Conservation (phyloP, 73 alveolate genomes). For the Uronychia binucleata region DNA sequence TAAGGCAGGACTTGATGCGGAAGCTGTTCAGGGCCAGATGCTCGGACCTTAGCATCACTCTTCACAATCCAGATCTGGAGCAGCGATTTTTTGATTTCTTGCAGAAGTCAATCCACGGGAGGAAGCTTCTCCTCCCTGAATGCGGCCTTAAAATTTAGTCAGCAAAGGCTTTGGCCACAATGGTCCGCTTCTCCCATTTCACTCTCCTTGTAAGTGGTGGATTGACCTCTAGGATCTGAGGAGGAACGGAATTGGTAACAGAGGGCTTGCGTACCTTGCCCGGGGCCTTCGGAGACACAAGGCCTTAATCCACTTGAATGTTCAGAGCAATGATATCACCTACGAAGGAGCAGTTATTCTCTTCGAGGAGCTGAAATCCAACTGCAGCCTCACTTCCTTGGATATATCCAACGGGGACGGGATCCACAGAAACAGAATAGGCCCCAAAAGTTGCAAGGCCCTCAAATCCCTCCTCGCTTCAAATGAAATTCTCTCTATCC, state of each 20-base stretch:
- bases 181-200: background rate
- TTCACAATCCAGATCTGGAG: background rate
- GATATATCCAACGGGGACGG: background rate
- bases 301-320: background rate
- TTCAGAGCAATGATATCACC: background rate
- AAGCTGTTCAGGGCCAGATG: no score
- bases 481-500: background rate
- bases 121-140: background rate
- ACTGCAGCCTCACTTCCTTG: background rate
- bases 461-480: background rate
- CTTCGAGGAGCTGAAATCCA: background rate
- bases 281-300: background rate
- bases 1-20: no score
- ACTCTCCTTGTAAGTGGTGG: background rate
- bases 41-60: background rate
- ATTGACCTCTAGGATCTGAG: background rate
- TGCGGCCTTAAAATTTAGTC: background rate
- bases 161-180: background rate
- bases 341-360: background rate
- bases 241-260: background rate
- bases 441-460: background rate
- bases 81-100: background rate
- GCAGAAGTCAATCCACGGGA: background rate
- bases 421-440: background rate
- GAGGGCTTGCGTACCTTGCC: background rate